Evolutionary conservation across 805 yeast genomes (phyloP), one percentile per base, ranked within the genome.

Genomic region (Lachancea kluyveri): DNA sequence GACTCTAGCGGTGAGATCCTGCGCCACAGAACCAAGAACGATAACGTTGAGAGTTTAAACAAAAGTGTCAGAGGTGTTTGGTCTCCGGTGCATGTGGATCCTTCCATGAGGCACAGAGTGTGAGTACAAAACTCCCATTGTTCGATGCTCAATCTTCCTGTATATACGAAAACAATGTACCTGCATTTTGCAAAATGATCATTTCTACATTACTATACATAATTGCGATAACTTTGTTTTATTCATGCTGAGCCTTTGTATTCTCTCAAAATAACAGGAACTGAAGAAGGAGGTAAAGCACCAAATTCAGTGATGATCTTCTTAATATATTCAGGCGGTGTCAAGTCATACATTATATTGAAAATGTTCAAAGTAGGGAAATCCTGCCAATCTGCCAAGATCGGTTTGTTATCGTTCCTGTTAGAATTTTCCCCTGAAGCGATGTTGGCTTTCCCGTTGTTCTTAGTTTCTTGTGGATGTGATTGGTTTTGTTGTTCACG

Each of bases 291-390:
- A 8, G 98, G 98, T 45, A 92, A 68, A 3, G 95, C 85, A 17
- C 98, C 98, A 42, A 90, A 76, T 58, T 92, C 98, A 2, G 97
- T 92, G 33, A 92, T 86, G 37, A 92, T 86, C 64, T 92, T 92
- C 56, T 90, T 88, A 49, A 92, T 85, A 52, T 82, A 84, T 45
- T 79, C 84, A 9, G 95, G 94, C 21, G 96, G 96, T 1, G 97
- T 90, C 46, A 92, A 68, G 60, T 92, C 98, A 57, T 85, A 92
- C 72, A 92, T 71, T 42, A 92, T 77, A 52, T 86, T 86, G 50
- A 88, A 74, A 17, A 86, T 72, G 58, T 79, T 81, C 49, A 86
- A 67, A 39, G 66, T 65, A 24, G 74, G 73, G n/a, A 70, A 59
- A 17, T 67, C 63, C 48, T 72, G 75, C 88, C 90, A 81, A 48